Evolutionary conservation across 225 moss, liverwort and hornwort genomes (phyloP).

Genomic region (Sphagnum tenellum): DNA sequence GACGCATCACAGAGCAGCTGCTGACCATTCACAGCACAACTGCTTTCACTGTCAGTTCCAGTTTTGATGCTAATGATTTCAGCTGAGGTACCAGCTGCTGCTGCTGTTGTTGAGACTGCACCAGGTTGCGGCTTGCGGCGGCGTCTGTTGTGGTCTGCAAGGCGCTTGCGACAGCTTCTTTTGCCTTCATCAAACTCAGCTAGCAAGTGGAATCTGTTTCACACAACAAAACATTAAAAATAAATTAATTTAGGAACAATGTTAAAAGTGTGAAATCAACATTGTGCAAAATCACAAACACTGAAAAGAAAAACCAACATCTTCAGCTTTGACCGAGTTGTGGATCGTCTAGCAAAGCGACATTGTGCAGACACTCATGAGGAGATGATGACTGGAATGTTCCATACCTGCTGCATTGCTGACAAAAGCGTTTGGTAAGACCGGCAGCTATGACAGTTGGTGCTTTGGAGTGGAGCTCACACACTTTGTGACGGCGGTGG

Average conservation of each 20-base stretch:
- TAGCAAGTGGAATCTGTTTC: constrained; percentile 75
- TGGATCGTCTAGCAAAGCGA: no score
- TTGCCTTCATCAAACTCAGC: constrained; percentile 97
- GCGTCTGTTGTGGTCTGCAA: constrained; percentile 88
- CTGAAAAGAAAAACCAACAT: no score
- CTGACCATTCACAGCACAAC: no score
- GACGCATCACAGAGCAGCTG: no score
- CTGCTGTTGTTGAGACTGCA: constrained; percentile 20
- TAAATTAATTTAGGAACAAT: no score
- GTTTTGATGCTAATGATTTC: constrained; percentile 53
- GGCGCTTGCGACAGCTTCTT: constrained; percentile 80
- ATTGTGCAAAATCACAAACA: no score
- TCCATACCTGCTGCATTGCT: constrained; percentile 87
- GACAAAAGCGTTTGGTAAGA: constrained; percentile 85
- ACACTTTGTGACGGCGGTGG: constrained; percentile 93
- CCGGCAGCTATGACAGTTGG: constrained; percentile 65
- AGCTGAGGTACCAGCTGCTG: constrained; percentile 29
- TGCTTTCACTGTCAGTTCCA: constrained; percentile 18
- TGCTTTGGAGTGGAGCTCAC: constrained; percentile 87
- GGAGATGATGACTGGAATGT: no score
- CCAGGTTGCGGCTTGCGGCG: constrained; percentile 78
- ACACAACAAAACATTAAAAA: no score
- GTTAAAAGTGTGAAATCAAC: no score
- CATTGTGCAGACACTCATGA: no score
- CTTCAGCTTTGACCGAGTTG: no score